Evolutionary conservation across 1,284 basidiomycete species (phyloP).

Genomic region (Tremellales sp.): DNA sequence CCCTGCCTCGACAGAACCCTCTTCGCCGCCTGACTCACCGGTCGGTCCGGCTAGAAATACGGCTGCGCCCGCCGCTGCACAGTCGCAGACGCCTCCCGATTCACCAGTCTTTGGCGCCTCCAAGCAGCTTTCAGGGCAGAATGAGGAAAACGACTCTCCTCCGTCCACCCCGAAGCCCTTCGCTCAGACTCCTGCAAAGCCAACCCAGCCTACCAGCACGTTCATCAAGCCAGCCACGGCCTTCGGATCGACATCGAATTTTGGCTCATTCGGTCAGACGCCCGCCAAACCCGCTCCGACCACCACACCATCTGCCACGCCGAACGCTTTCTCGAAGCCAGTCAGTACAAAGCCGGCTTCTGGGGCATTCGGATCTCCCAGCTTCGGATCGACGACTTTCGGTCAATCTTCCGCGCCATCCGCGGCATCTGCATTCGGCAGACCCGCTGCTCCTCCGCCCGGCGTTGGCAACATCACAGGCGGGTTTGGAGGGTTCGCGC

Average conservation of each 20-base stretch:
- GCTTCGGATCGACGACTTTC: conserved; percentile 15
- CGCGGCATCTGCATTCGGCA: conserved; percentile 5
- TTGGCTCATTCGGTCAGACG: conserved; percentile 26
- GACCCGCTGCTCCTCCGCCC: conserved; percentile 14
- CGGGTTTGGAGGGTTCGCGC: conserved; percentile 39
- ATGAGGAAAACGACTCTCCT: conserved; percentile 22
- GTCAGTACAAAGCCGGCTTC: conserved; percentile 8
- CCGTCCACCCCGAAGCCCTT: conserved; percentile 1
- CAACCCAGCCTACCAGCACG: conserved; percentile 13
- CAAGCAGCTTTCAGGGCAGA: conserved; percentile 4
- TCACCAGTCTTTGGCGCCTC: conserved; percentile 18
- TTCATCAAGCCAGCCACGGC: conserved; percentile 45
- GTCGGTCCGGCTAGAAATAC: no score
- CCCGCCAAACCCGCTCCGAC: conserved; percentile 6
- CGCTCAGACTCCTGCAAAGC: conserved; percentile 8
- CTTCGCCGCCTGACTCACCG: no score
- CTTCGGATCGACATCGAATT: conserved; percentile 25
- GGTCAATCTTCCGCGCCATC: conserved; percentile 24
- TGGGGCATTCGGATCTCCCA: conserved; percentile 1
- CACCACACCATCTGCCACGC: conserved; percentile 3
- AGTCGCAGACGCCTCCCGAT: conserved; percentile 28
- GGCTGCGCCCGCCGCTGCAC: no score
- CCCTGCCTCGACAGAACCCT: no score
- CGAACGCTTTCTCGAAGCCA: conserved; percentile 12
- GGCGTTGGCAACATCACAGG: conserved; percentile 26